A percentile compares a stretch with the other conserved stretches of the same genome.
phyloP scores from a whole-genome alignment of 192 early-diverging fungal species.

The Coemansia sp. region DNA sequence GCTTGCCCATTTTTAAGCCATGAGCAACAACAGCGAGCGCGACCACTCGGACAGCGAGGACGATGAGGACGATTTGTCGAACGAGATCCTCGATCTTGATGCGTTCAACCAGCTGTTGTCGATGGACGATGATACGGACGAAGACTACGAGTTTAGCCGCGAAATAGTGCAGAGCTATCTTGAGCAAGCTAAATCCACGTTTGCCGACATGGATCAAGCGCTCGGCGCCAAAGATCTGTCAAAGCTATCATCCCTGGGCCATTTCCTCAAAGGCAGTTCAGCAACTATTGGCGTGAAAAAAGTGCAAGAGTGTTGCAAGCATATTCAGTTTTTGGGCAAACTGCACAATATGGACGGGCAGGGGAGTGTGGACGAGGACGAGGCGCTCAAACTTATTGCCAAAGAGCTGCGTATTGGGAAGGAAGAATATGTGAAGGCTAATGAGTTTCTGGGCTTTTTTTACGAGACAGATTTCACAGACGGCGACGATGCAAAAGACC shows the following conservation, averaged over 20 bases:
- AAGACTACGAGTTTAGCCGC: constrained; percentile 74
- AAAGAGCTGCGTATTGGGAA: constrained; percentile 61
- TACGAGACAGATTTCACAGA: constrained; percentile 55
- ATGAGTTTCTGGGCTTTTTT: constrained; percentile 66
- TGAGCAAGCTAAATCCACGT: constrained; percentile 79
- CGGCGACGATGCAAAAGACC: constrained; percentile 11
- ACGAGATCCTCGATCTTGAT: constrained; percentile 72
- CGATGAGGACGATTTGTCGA: constrained; percentile 38
- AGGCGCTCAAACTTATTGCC: constrained; percentile 61
- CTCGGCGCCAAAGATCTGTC: constrained; percentile 61
- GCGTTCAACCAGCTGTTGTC: constrained; percentile 89
- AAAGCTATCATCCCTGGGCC: constrained; percentile 76
- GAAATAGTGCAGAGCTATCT: constrained; percentile 79
- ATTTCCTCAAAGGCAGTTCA: constrained; percentile 91
- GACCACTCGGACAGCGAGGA: constrained; percentile 3
- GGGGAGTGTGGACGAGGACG: constrained; percentile 53
- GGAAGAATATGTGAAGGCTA: constrained; percentile 71
- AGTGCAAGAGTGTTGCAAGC: constrained; percentile 79
- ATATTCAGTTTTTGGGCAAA: constrained; percentile 84
- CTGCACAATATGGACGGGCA: constrained; percentile 42
- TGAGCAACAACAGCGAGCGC: constrained; percentile 9
- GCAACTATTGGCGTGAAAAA: constrained; percentile 79
- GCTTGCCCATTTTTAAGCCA: neutral
- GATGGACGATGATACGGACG: constrained; percentile 92
- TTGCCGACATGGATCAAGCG: constrained; percentile 71